Conservation (phyloP, 345 rosid genomes). For the Geranium rotundifolium region DNA sequence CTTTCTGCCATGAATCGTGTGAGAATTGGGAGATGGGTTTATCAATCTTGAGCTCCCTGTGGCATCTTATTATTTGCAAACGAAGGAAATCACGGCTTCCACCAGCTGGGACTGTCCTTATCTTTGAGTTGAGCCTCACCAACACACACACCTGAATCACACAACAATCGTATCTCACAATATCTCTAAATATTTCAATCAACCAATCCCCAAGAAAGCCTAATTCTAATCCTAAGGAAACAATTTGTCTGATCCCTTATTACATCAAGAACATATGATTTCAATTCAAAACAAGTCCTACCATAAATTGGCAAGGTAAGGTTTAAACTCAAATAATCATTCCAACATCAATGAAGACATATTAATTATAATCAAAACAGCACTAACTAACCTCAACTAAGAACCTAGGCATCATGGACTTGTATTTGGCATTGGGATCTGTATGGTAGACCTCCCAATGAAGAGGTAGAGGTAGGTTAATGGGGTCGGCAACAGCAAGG, state of each 20-base stretch:
- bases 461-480: too few relatives aligned
- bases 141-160: slow-evolving; percentile 46
- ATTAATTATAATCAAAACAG: not conserved
- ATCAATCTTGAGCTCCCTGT: slow-evolving; percentile 58
- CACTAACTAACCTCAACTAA: slow-evolving; percentile 47
- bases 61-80: slow-evolving; percentile 48
- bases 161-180: not conserved
- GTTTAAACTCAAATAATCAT: too few relatives aligned
- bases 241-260: not conserved
- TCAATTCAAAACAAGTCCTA: too few relatives aligned
- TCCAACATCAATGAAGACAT: too few relatives aligned
- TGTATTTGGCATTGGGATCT: slow-evolving; percentile 64
- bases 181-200: not conserved
- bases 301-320: too few relatives aligned
- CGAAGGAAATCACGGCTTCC: slow-evolving; percentile 31
- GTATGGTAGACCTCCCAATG: slow-evolving; percentile 62
- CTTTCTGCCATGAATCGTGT: slow-evolving; percentile 45
- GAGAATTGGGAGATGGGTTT: slow-evolving; percentile 29
- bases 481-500: slow-evolving; percentile 21
- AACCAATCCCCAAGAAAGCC: too few relatives aligned
- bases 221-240: not conserved
- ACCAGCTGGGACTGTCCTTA: slow-evolving; percentile 20
- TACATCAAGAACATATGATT: too few relatives aligned
- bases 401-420: slow-evolving; percentile 64
- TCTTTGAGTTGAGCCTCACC: slow-evolving; percentile 30